Percentiles rank a stretch among this genome's conserved stretches.
Evolutionary conservation across 1,284 basidiomycete genomes (phyloP).

Genomic region (Trichosporon ovoides): DNA sequence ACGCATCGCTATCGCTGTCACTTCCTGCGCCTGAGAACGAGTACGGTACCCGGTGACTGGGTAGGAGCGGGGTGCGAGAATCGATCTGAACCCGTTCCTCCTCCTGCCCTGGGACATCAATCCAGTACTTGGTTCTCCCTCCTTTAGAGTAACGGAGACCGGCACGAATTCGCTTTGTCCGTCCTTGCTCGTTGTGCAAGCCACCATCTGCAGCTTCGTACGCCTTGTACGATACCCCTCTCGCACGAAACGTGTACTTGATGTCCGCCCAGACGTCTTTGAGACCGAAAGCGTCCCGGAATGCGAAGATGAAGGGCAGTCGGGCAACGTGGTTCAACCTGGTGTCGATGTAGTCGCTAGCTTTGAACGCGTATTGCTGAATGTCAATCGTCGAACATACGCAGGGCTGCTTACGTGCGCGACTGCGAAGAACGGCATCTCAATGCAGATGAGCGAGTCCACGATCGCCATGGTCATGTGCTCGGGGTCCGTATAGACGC

Average conservation of each 20-base stretch:
- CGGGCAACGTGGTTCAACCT: slow-evolving; percentile 68
- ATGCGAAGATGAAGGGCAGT: slow-evolving; percentile 77
- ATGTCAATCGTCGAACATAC: not conserved
- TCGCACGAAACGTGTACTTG: slow-evolving; percentile 74
- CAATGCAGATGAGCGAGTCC: slow-evolving; percentile 85
- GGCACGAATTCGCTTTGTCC: slow-evolving; percentile 75
- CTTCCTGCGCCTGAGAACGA: slow-evolving; percentile 7
- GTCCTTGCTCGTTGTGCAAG: slow-evolving; percentile 75
- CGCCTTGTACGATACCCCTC: slow-evolving; percentile 88
- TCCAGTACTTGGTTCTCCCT: slow-evolving; percentile 84
- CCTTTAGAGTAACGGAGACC: slow-evolving; percentile 86
- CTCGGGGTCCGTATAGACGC: slow-evolving; percentile 83
- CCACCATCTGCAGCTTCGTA: slow-evolving; percentile 93
- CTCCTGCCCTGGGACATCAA: slow-evolving; percentile 61
- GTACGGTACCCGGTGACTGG: slow-evolving; percentile 43
- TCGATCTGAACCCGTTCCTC: slow-evolving; percentile 12
- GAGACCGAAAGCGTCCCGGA: slow-evolving; percentile 78
- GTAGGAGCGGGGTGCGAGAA: slow-evolving; percentile 61
- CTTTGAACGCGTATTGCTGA: slow-evolving; percentile 47
- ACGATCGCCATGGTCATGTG: slow-evolving; percentile 84
- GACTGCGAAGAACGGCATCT: slow-evolving; percentile 96
- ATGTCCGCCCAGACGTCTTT: slow-evolving; percentile 84
- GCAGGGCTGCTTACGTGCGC: slow-evolving; percentile 57
- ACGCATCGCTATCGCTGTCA: slow-evolving; percentile 40
- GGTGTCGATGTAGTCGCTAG: slow-evolving; percentile 71